A percentile compares a stretch with the other conserved stretches of the same genome.
Evolutionary conservation across 1,284 basidiomycete genomes (phyloP).

Genomic region (Ustilago crameri): DNA sequence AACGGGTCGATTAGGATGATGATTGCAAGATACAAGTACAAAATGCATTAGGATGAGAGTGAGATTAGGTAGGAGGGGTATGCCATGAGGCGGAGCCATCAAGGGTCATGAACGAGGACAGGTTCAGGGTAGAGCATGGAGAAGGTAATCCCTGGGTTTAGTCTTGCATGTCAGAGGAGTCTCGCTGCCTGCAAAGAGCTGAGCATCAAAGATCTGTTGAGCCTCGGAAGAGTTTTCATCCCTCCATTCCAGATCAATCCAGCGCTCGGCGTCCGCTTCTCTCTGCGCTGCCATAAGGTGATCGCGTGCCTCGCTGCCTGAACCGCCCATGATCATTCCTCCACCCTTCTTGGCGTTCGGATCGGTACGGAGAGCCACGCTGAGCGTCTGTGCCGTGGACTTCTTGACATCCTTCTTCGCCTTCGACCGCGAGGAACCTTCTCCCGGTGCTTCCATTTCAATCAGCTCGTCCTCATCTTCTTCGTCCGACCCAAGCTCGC

Average conservation of each 20-base stretch:
- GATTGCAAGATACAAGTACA: constrained; percentile 33
- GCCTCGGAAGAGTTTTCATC: constrained; percentile 43
- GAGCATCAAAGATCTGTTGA: constrained; percentile 45
- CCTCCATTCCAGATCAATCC: constrained; percentile 65
- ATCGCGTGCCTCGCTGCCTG: constrained; percentile 45
- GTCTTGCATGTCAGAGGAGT: constrained; percentile 46
- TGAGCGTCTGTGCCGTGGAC: constrained; percentile 52
- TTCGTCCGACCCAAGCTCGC: constrained; percentile 49
- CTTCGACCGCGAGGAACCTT: constrained; percentile 35
- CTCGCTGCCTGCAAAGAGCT: constrained; percentile 55
- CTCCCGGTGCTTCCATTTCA: constrained; percentile 44
- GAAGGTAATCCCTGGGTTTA: constrained; percentile 55
- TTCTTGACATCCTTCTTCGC: constrained; percentile 47
- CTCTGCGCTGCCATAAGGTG: constrained; percentile 57
- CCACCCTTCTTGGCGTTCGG: constrained; percentile 29
- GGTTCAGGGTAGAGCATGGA: constrained; percentile 31
- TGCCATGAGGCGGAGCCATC: neutral
- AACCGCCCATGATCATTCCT: constrained; percentile 31
- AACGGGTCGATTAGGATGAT: neutral
- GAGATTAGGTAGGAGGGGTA: neutral
- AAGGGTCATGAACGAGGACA: neutral
- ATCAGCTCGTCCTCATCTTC: constrained; percentile 53
- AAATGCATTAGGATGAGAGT: neutral
- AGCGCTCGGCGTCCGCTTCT: constrained; percentile 65
- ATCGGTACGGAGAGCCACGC: constrained; percentile 56